phyloP scores from a whole-genome alignment of 129 eudicot species.

The Centella asiatica region DNA sequence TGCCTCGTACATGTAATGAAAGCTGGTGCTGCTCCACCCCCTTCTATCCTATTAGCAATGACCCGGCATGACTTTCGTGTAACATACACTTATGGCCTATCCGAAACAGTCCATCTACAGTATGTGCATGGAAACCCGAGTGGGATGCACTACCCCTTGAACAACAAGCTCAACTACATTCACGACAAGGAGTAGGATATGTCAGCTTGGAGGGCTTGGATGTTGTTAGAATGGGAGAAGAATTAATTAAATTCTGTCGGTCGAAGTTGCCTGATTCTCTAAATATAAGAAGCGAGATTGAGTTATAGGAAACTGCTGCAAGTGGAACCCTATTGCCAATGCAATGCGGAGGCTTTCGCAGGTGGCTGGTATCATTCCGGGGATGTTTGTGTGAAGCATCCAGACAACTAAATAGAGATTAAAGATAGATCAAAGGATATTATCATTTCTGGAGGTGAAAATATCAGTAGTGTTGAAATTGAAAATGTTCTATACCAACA shows the following conservation, averaged over 20 bases:
- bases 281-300: conserved; percentile 67
- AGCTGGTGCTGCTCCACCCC: conserved; percentile 90
- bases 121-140: conserved; percentile 88
- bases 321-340: conserved; percentile 79
- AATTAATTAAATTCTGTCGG: conserved; percentile 60
- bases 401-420: conserved; percentile 73
- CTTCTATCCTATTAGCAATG: conserved; percentile 62
- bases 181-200: conserved; percentile 72
- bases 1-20: conserved; percentile 67
- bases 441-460: conserved; percentile 93
- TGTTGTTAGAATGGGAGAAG: conserved; percentile 44
- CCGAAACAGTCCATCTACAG: conserved; percentile 88
- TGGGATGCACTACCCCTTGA: conserved; percentile 62
- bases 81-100: conserved; percentile 73
- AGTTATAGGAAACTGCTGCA: conserved; percentile 68
- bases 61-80: conserved; percentile 63
- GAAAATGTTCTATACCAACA: conserved; percentile 66
- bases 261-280: conserved; percentile 58
- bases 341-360: conserved; percentile 67
- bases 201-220: conserved; percentile 49
- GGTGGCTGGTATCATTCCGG: conserved; percentile 78
- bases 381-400: conserved; percentile 73
- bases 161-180: conserved; percentile 49
- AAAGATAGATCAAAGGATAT: conserved; percentile 86
- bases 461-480: conserved; percentile 83